Evolutionary conservation across 768 basidiomycete genomes (phyloP), one percentile per base, ranked within the genome.

Genomic region (Boletus speciosus): DNA sequence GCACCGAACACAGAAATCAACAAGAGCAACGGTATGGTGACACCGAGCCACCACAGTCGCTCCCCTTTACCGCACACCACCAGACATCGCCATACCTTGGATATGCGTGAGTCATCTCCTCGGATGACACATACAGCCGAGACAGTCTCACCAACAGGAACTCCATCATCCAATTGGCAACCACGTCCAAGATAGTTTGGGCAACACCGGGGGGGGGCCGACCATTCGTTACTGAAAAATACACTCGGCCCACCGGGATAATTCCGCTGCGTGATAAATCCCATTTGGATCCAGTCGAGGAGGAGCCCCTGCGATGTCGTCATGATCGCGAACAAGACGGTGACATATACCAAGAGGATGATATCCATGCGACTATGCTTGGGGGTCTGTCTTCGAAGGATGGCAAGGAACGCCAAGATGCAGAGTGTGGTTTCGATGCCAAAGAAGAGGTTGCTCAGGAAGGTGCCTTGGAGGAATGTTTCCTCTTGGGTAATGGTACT

Each of bases 181-280:
- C 29, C 29, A 29, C 50, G 16, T 9, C n/a, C 31, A 59, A 40
- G 16, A 59, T 23, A 2, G 3, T 43, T 6, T 41, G 21, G n/a
- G n/a, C 31, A 16, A 56, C 6, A 23, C 36, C 55, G 21, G 41
- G n/a, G 3, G 3, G 46, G 50, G 12, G 45, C 51, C 12, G 53
- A 50, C 49, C 53, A 68, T 51, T 51, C 47, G 4, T 31, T 19
- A 0, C n/a, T 44, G 21, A 62, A 49, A 42, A 61, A 72, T 5
- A 50, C 55, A 19, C 49, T 61, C 12, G 71, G 66, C 15, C 71
- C 71, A 11, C 68, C 69, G 0, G 66, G 64, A 29, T 63, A 71
- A 38, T 69, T 49, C 14, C 69, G 59, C 19, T 58, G 51, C 25
- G 65, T 62, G 47, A 72, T 63, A 49, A 66, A 72, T 0, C 50